Evolutionary conservation across 805 yeast species (phyloP).

Genomic region (Hanseniaspora lachancei): DNA sequence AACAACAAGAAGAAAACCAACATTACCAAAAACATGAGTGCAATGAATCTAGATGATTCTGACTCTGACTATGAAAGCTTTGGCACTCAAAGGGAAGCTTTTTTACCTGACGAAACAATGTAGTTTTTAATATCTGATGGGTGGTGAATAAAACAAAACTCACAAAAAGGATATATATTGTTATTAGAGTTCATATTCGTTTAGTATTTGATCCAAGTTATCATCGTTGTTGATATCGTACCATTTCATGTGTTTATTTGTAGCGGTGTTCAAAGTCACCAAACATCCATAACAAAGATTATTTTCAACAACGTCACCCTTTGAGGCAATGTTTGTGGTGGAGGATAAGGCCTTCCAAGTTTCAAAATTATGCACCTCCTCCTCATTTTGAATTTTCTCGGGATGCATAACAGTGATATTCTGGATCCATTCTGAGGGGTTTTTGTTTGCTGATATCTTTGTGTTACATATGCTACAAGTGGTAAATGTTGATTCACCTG

Average conservation of each 20-base stretch:
- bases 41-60: background rate
- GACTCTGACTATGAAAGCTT: constrained; percentile 20
- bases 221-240: constrained; percentile 21
- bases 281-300: constrained; percentile 67
- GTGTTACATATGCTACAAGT: constrained; percentile 47
- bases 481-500: constrained; percentile 13
- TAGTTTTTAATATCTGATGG: no score
- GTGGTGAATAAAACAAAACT: background rate
- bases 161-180: background rate
- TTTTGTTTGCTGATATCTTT: constrained; percentile 22
- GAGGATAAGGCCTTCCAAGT: constrained; percentile 24
- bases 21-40: background rate
- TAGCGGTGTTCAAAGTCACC: constrained; percentile 41
- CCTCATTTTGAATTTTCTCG: constrained; percentile 34
- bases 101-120: constrained; percentile 15
- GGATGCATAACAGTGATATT: constrained; percentile 51
- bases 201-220: constrained; percentile 30
- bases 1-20: background rate
- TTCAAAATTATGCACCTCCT: constrained; percentile 30
- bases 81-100: constrained; percentile 20
- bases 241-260: constrained; percentile 30
- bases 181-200: constrained; percentile 37
- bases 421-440: constrained; percentile 54
- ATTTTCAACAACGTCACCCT: constrained; percentile 16
- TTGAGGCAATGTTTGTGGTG: constrained; percentile 11